phyloP scores from a whole-genome alignment of 768 basidiomycete species.

The Krasilnikovozyma curviuscula region DNA sequence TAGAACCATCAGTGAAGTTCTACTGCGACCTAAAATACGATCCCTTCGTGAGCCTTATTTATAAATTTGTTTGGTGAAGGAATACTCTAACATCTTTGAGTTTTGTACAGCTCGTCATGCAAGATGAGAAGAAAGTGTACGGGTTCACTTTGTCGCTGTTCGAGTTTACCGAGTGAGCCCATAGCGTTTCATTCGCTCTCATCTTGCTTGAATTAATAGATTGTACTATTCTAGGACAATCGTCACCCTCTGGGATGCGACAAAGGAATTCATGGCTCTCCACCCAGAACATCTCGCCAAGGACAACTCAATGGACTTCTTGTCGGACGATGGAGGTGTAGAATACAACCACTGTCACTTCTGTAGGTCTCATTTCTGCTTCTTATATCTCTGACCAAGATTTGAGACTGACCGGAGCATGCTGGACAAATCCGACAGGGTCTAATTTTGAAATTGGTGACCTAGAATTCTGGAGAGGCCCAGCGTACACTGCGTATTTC shows the following conservation, averaged over 20 bases:
- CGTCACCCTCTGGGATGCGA: constrained; percentile 53
- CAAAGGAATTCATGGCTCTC: constrained; percentile 27
- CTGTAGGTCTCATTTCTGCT: constrained; percentile 16
- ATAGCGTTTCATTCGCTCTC: neutral
- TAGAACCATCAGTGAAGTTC: constrained; percentile 63
- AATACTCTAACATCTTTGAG: neutral
- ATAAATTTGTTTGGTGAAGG: constrained; percentile 41
- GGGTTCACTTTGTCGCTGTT: constrained; percentile 62
- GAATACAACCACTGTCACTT: constrained; percentile 62
- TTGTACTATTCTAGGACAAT: constrained; percentile 34
- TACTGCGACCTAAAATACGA: constrained; percentile 42
- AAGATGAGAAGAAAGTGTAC: constrained; percentile 61
- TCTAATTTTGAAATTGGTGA: constrained; percentile 81
- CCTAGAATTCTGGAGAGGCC: constrained; percentile 64
- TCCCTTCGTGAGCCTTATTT: neutral
- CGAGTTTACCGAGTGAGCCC: constrained; percentile 44
- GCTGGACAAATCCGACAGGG: too few relatives aligned
- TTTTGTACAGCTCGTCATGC: constrained; percentile 51
- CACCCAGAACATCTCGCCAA: constrained; percentile 13
- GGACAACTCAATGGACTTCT: constrained; percentile 51
- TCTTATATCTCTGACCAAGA: constrained; percentile 30
- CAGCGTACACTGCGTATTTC: constrained; percentile 64
- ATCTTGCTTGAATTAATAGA: neutral
- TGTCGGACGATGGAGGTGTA: constrained; percentile 54
- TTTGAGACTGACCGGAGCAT: too few relatives aligned